Percentiles rank a stretch among this genome's conserved stretches.
phyloP scores from a whole-genome alignment of 495 filamentous ascomycete genomes.

The Talaromyces ruber region DNA sequence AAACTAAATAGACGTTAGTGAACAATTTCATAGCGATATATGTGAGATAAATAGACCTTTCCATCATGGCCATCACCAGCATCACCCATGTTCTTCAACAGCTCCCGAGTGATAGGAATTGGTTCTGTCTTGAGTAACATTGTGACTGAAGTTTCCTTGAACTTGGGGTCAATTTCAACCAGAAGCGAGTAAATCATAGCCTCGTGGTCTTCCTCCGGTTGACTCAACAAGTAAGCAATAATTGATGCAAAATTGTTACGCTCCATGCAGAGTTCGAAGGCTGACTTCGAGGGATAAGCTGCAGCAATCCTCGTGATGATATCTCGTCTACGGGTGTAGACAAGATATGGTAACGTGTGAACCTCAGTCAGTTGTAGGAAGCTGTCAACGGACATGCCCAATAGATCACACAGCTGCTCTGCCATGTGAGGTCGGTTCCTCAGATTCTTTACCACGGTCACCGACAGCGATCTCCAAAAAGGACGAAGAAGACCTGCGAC shows the following conservation, averaged over 20 bases:
- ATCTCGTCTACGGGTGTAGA: constrained; percentile 66
- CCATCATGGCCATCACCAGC: constrained; percentile 51
- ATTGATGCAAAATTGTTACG: constrained; percentile 69
- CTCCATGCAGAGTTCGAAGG: constrained; percentile 51
- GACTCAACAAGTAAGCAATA: constrained; percentile 67
- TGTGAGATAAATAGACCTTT: constrained; percentile 32
- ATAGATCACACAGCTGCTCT: constrained; percentile 68
- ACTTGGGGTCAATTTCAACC: constrained; percentile 54
- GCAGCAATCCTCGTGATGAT: constrained; percentile 74
- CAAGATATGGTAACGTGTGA: constrained; percentile 76
- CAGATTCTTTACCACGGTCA: constrained; percentile 72
- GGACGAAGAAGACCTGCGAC: constrained; percentile 65
- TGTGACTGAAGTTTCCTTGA: constrained; percentile 54
- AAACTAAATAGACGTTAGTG: constrained; percentile 23
- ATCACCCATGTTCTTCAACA: constrained; percentile 76
- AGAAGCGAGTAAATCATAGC: constrained; percentile 60
- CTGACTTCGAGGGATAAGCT: constrained; percentile 51
- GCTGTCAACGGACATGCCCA: constrained; percentile 61
- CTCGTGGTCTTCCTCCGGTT: constrained; percentile 59
- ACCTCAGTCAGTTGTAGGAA: constrained; percentile 72
- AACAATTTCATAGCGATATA: background rate
- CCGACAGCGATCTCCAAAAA: constrained; percentile 77
- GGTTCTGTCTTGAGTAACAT: constrained; percentile 70
- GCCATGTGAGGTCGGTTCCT: constrained; percentile 71
- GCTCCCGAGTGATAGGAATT: constrained; percentile 62